phyloP scores from a whole-genome alignment of 768 basidiomycete species.

The Rhizopogon salebrosus region DNA sequence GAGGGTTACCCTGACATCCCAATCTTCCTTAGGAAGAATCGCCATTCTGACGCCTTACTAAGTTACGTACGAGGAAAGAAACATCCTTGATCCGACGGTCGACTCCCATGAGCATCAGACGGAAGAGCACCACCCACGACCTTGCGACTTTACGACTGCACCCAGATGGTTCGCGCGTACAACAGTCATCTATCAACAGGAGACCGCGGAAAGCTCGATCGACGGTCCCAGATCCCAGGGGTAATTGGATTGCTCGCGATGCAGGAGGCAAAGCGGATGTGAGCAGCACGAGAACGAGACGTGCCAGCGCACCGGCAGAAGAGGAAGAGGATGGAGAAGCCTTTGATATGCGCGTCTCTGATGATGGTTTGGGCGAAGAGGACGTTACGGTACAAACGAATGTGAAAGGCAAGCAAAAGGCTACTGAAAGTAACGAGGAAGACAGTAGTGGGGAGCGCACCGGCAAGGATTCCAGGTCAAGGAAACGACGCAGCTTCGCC shows the following conservation, averaged over 20 bases:
- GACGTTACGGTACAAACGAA: conserved; percentile 6
- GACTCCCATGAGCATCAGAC: conserved; percentile 26
- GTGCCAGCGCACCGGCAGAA: conserved; percentile 10
- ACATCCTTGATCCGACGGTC: background rate
- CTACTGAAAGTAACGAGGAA: conserved; percentile 10
- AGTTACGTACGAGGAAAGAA: background rate
- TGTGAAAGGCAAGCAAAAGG: conserved; percentile 22
- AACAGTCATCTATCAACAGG: conserved; percentile 34
- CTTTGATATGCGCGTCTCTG: conserved; percentile 13
- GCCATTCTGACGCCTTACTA: background rate
- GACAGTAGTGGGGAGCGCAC: conserved; percentile 8
- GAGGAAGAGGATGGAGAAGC: conserved; percentile 22
- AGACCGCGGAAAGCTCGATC: conserved; percentile 29
- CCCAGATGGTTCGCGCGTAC: conserved; percentile 58
- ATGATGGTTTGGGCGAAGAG: conserved; percentile 17
- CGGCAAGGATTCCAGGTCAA: conserved; percentile 20
- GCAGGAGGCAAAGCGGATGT: conserved; percentile 50
- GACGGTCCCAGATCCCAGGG: conserved; percentile 40
- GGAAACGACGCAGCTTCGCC: conserved; percentile 41
- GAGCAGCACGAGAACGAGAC: conserved; percentile 32
- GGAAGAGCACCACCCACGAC: conserved; percentile 57
- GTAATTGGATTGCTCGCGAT: conserved; percentile 64
- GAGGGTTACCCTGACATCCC: background rate
- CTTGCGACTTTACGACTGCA: conserved; percentile 60
- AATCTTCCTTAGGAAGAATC: background rate